Base-by-base conservation (phyloP, 148 eudicot genomes). In the Chenopodium album region DNA sequence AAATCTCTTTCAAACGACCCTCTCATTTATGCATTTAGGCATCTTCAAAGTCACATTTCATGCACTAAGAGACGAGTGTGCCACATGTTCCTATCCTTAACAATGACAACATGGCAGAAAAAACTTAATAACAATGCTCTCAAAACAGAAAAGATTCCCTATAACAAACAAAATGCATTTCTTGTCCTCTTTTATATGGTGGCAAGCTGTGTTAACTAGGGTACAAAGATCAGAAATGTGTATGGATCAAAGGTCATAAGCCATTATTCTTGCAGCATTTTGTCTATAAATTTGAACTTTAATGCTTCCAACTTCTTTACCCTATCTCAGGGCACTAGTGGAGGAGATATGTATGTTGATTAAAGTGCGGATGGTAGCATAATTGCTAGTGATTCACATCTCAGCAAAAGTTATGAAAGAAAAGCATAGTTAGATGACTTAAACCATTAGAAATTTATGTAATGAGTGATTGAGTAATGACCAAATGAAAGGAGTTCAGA, bases 261-360 rank as follows among this genome's bases (percentile, higher is more conserved):
- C 4, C 13, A 28, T 26, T 66, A 66, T 29, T 66, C 29, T 72
- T 1, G 19, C 73, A 11, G 19, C n/a, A 11, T 3, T 34, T 7
- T 37, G 0, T 16, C 3, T 46, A n/a, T 10, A n/a, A 7, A 6
- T n/a, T 16, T 4, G 52, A 44, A 31, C 20, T 46, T 72, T 44
- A 4, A 23, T 0, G 19, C 9, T n/a, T 47, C 54, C 31, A 73
- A 23, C 20, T n/a, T 46, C 54, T 73, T 73, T 41, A 9, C 2
- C 7, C 75, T 41, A 71, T 41, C 56, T 9, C n/a, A 73, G 76
- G 23, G 76, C 59, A 73, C 7, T 3, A 71, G 75, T 22, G 76
- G 76, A 47, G 20, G 31, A 34, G 37, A 34, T 22, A 31, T 73
- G 5, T 8, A 50, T 34, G 37, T 26, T 50, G 11, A 26, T 46